Evolutionary conservation across 306 rosid species (phyloP).

Genomic region (Alnus glutinosa): DNA sequence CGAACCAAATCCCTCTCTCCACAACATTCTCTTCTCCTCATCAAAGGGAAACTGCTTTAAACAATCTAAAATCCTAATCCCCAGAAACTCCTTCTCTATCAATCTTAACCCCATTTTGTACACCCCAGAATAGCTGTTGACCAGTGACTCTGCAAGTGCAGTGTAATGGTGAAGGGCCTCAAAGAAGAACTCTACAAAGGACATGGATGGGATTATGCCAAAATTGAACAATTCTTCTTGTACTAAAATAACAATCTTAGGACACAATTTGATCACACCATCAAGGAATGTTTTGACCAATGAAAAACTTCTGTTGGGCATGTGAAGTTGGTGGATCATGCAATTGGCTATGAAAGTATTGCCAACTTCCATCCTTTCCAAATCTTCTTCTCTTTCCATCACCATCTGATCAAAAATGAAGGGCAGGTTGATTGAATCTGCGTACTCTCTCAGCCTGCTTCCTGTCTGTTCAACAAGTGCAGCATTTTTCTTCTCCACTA

Average conservation of each 20-base stretch:
- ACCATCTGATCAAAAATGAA: conserved; percentile 46
- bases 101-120: conserved; percentile 34
- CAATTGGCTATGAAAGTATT: conserved; percentile 45
- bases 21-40: conserved; percentile 33
- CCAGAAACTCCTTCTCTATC: conserved; percentile 59
- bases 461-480: conserved; percentile 49
- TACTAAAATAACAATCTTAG: conserved; percentile 56
- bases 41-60: conserved; percentile 57
- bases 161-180: conserved; percentile 73
- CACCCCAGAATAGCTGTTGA: conserved; percentile 28
- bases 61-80: conserved; percentile 53
- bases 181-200: conserved; percentile 68
- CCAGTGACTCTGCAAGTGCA: conserved; percentile 55
- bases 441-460: conserved; percentile 59
- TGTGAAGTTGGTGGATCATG: conserved; percentile 53
- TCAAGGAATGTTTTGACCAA: conserved; percentile 39
- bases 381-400: conserved; percentile 39
- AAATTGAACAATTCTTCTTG: conserved; percentile 63
- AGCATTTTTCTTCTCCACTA: conserved; percentile 31
- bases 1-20: conserved; percentile 43
- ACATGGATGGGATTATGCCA: conserved; percentile 47
- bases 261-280: conserved; percentile 47
- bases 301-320: conserved; percentile 44
- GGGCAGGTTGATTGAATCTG: conserved; percentile 50
- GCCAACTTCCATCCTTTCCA: conserved; percentile 39